Evolutionary conservation across 768 basidiomycete species (phyloP).

Genomic region (Gelatoporia subvermispora): DNA sequence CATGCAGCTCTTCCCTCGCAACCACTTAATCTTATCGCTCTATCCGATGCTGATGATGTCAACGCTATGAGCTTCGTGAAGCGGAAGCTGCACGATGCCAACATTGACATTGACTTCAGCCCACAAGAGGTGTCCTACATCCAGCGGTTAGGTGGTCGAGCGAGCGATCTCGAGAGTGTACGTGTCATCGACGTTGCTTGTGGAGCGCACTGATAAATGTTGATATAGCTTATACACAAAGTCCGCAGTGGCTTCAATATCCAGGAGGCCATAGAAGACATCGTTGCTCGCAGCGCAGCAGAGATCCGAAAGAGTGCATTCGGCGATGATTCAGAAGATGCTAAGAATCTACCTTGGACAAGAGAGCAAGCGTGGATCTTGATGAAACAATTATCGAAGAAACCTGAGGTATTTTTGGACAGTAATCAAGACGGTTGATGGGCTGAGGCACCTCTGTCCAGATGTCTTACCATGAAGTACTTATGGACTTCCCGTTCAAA

Average conservation of each 20-base stretch:
- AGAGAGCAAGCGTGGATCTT: constrained; percentile 86
- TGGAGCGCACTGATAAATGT: background rate
- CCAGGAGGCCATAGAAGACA: constrained; percentile 85
- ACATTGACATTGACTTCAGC: constrained; percentile 49
- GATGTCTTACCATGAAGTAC: constrained; percentile 78
- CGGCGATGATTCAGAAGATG: constrained; percentile 88
- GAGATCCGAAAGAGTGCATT: constrained; percentile 90
- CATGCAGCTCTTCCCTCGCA: constrained; percentile 73
- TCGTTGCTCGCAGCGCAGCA: constrained; percentile 70
- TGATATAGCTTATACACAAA: constrained; percentile 73
- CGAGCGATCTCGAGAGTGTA: constrained; percentile 84
- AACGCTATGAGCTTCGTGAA: constrained; percentile 80
- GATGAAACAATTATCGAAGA: constrained; percentile 64
- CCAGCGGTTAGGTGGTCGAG: constrained; percentile 80
- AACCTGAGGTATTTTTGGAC: constrained; percentile 45
- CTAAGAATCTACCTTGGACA: constrained; percentile 77
- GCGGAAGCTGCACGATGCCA: constrained; percentile 64
- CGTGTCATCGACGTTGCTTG: constrained; percentile 20
- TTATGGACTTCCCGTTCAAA: constrained; percentile 86
- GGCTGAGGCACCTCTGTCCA: constrained; percentile 24
- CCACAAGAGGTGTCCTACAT: constrained; percentile 53
- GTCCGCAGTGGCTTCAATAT: constrained; percentile 68
- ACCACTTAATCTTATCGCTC: constrained; percentile 70
- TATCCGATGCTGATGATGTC: constrained; percentile 80
- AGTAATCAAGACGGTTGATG: background rate